Conservation (phyloP, 306 rosid genomes). For the Vigna reflexopilosa region DNA sequence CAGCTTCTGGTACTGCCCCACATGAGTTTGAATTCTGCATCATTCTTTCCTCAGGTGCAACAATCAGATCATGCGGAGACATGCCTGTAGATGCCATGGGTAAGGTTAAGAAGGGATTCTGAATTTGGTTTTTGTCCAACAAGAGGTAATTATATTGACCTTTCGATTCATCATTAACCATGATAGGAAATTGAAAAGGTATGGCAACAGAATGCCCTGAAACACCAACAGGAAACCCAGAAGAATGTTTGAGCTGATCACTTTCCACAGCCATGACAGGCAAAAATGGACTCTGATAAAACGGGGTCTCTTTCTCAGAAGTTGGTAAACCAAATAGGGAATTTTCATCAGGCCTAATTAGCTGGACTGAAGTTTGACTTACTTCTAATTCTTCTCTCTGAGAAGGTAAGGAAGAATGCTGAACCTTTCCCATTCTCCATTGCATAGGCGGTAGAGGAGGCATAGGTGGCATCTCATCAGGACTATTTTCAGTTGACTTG, state of each 20-base stretch:
- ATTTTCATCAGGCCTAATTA: conserved; percentile 47
- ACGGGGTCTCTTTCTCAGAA: conserved; percentile 47
- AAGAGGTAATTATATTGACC: conserved; percentile 54
- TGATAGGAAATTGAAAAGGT: conserved; percentile 59
- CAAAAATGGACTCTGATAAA: conserved; percentile 57
- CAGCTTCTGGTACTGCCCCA: conserved; percentile 45
- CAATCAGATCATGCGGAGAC: conserved; percentile 45
- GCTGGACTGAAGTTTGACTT: conserved; percentile 48
- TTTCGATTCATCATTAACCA: conserved; percentile 56
- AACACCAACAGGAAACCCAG: conserved; percentile 55
- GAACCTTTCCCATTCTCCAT: conserved; percentile 90
- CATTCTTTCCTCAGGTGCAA: conserved; percentile 56
- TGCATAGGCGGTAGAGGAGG: conserved; percentile 99
- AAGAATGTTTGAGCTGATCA: conserved; percentile 50
- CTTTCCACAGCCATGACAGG: conserved; percentile 58
- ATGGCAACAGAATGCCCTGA: conserved; percentile 51
- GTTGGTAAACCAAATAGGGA: conserved; percentile 53
- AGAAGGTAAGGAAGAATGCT: conserved; percentile 49
- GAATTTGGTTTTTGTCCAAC: conserved; percentile 56
- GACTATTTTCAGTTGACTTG: conserved; percentile 53
- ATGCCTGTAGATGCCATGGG: conserved; percentile 52
- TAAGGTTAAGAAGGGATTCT: conserved; percentile 59
- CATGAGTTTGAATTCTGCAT: conserved; percentile 47
- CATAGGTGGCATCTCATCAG: conserved; percentile 88
- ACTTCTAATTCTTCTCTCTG: conserved; percentile 51